Percentiles rank a stretch among this genome's conserved stretches.
Conservation (phyloP, 768 basidiomycete species). For the Leccinum pellstonianum region DNA sequence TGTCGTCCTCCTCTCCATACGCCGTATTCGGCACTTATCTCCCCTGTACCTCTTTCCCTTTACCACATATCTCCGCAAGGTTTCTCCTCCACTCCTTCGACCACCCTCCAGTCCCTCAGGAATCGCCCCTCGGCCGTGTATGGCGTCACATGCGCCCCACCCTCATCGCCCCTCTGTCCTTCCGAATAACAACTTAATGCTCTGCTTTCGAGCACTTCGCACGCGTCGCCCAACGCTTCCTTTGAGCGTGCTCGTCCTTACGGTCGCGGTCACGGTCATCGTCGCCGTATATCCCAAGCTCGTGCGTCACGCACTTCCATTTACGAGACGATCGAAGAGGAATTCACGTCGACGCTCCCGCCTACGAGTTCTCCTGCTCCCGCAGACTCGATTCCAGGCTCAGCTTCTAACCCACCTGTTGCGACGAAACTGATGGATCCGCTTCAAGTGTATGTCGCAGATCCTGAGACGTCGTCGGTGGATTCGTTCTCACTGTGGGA, state of each 20-base stretch:
- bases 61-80: slow-evolving; percentile 50
- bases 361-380: no score
- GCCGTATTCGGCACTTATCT: slow-evolving; percentile 68
- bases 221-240: slow-evolving; percentile 45
- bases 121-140: slow-evolving; percentile 60
- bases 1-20: slow-evolving; percentile 51
- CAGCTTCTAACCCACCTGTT: no score
- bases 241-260: slow-evolving; percentile 31
- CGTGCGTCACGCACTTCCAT: no score
- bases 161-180: slow-evolving; percentile 63
- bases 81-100: slow-evolving; percentile 47
- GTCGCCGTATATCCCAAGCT: no score
- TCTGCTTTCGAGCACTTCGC: slow-evolving; percentile 54
- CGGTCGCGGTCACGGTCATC: no score
- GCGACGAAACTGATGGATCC: no score
- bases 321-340: no score
- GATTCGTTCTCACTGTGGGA: no score
- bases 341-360: no score
- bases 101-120: slow-evolving; percentile 44
- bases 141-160: slow-evolving; percentile 60
- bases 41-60: slow-evolving; percentile 53
- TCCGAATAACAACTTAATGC: slow-evolving; percentile 67
- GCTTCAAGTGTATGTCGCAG: no score
- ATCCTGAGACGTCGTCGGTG: no score
- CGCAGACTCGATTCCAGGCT: no score